These are phyloP conservation scores for Diaporthe caulivora DNA, from an alignment of 2,329 filamentous ascomycete species.

Conservation along the genomic window DNA sequence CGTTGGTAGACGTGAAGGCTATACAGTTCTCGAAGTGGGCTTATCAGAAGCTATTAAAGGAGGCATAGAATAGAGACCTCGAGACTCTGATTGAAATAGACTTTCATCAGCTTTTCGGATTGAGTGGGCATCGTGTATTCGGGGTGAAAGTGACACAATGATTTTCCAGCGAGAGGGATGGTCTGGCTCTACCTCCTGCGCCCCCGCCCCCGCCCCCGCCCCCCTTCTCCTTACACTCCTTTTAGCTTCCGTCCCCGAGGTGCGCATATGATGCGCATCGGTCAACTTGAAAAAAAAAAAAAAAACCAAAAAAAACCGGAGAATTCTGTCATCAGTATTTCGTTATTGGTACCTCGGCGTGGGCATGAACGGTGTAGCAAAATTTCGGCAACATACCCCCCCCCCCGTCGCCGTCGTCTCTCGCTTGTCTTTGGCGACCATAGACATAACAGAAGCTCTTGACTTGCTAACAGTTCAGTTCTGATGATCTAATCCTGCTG, in stretches of 20 bases:
- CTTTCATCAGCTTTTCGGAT: background rate
- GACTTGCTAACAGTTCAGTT: background rate
- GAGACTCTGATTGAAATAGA: background rate
- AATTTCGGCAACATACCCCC: background rate
- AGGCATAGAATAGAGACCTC: background rate
- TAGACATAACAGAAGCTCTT: background rate
- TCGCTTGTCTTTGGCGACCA: background rate
- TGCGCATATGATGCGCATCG: background rate
- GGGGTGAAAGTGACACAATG: background rate
- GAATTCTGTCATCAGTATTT: background rate
- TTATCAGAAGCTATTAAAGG: slow-evolving; percentile 28
- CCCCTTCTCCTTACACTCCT: background rate
- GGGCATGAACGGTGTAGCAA: background rate
- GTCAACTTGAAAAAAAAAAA: no score
- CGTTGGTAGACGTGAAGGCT: slow-evolving; percentile 31
- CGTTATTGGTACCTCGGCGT: background rate
- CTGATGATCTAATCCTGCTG: no score
- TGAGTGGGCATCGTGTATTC: background rate
- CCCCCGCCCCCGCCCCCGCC: no score
- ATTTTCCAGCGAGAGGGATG: background rate
- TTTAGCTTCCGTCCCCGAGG: no score
- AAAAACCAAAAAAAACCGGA: no score
- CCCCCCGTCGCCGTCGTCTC: no score
- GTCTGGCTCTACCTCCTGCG: no score
- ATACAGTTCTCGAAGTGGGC: slow-evolving; percentile 35